phyloP scores from a whole-genome alignment of 345 rosid species.

The Camelina neglecta region DNA sequence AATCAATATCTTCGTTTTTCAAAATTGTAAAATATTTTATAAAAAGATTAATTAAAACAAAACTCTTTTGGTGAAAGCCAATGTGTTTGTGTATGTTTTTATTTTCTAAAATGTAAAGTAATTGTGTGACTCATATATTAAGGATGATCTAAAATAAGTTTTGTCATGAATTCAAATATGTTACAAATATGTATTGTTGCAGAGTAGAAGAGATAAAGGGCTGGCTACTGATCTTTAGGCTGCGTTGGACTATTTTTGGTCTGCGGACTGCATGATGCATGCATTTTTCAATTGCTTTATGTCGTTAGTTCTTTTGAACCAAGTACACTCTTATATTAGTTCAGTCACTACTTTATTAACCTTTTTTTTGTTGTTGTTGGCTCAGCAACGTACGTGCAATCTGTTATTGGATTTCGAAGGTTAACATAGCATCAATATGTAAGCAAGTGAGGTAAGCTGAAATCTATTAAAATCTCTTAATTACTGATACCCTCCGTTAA shows the following conservation, averaged over 20 bases:
- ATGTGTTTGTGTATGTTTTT: too few species aligned
- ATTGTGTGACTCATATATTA: too few species aligned
- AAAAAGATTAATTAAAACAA: too few species aligned
- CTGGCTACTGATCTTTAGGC: neutral
- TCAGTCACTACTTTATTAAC: neutral
- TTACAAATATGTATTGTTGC: too few species aligned
- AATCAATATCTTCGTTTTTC: too few species aligned
- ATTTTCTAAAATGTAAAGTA: too few species aligned
- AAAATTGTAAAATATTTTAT: too few species aligned
- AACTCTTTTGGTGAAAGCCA: too few species aligned
- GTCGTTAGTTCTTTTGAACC: neutral
- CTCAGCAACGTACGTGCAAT: neutral
- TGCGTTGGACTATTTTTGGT: neutral
- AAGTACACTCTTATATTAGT: neutral
- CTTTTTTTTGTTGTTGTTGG: neutral
- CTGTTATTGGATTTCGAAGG: neutral
- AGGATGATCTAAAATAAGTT: too few species aligned
- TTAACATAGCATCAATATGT: neutral
- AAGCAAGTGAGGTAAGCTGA: neutral
- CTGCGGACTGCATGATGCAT: neutral
- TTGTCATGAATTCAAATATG: too few species aligned
- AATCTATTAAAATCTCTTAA: neutral
- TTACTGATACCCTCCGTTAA: neutral
- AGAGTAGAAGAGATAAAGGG: too few species aligned
- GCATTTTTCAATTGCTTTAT: neutral